Base-by-base conservation (phyloP, 2,329 filamentous ascomycete genomes). In the Pseudogymnoascus sp. region DNA sequence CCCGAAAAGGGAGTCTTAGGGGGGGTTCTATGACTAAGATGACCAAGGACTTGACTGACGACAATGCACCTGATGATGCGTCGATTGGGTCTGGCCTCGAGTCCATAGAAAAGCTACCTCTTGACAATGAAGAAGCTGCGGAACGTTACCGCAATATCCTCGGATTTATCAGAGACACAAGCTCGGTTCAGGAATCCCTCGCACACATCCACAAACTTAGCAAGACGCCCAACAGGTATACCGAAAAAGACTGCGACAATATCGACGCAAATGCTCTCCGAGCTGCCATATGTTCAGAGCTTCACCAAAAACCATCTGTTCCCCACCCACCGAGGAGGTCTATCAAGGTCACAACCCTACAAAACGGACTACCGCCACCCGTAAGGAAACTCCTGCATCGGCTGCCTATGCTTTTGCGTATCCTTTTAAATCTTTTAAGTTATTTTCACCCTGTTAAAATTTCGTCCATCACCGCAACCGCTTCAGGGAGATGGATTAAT, bases 401-500 rank as follows among this genome's bases (percentile, higher is more conserved):
- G 8, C 67, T 81, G 4, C 80, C 80, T 0, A 74, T 82, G 60
- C 71, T 82, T 2, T 73, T 79, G 6, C 75, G 80, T 14, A 64
- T 79, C 0, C 73, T 81, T 5, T 73, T 83, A 1, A 76, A 73
- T 22, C 76, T 78, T 0, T 68, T 83, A 3, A 77, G 75, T 63
- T 81, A 82, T 64, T 81, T 82, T 62, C 80, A 83, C 63, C 77
- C 79, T 0, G 74, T 82, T 57, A 72, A 70, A 41, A 77, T 82
- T 63, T 68, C 73, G n/a, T 81, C 79, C 0, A 73, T 83, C 54
- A 80, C 75, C 25, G 75, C 76, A 1, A 78, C 77, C 4, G 76
- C 77, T 0, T 81, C 79, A 6, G 80, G 80, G 0, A 74, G 75
- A 60, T 82, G 78, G 76, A 74, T 82, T 16, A 75, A 77, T 2